Evolutionary conservation across 176 grass and related monocot genomes (phyloP), one percentile per base, ranked within the genome.

Genomic region (Avena eriantha): DNA sequence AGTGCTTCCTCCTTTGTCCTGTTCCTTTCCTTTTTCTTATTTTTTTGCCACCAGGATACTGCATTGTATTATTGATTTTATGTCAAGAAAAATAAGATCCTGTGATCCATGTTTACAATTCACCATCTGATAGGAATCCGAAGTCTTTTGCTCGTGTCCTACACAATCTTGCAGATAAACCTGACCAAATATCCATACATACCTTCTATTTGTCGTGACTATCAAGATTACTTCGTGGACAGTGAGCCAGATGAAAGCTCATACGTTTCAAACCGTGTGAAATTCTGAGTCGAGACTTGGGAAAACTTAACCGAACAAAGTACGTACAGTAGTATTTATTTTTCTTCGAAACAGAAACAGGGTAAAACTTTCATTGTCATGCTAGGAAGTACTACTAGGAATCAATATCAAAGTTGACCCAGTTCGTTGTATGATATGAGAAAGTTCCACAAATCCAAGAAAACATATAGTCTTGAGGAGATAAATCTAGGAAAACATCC

Each of bases 71-170:
- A 85, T 79, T 92, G 22, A 50, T 90, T 19, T 23, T 19, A 5
- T 49, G 73, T 74, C 71, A 10, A 75, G 79, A 26, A 63, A 74
- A 89, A 83, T 86, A 90, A 83, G 23, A 82, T 80, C 71, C 19
- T 58, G 34, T 60, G 69, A 19, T 77, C 10, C 16, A 3, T 73
- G 18, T 73, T 84, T 35, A 31, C 10, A 79, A 3, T 29, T 63
- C 7, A 76, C 1, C 24, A 36, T 60, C 14, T 33, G 18, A 58
- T 24, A 13, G 3, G 14, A 9, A 48, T 34, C 10, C 16, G 26
- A 57, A 56, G 3, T 4, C 82, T 19, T 51, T 7, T 12, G 0
- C 3, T 71, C 10, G 21, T 21, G 59, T 24, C 48, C 17, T 21
- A 3, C 18, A 59, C 59, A 76, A 36, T 39, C 8, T 19, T 2